phyloP scores from a whole-genome alignment of 208 protist species.

The Leishmania guyanensis region DNA sequence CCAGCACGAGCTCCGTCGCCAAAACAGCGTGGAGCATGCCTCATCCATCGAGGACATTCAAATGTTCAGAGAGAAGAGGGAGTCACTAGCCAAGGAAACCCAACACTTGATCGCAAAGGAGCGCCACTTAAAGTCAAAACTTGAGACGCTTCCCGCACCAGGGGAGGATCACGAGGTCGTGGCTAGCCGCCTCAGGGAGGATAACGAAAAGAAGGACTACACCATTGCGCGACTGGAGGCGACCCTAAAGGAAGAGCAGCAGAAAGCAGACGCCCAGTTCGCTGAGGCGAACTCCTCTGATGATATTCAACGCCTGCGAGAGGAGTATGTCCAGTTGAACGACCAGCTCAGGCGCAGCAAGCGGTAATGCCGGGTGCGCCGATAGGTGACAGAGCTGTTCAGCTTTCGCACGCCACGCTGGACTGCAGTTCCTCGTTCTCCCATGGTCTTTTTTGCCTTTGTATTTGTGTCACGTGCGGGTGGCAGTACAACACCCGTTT shows the following conservation, averaged over 20 bases:
- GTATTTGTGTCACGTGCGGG: not conserved
- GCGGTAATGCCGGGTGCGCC: conserved; percentile 11
- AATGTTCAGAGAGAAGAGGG: conserved; percentile 67
- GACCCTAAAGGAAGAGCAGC: conserved; percentile 33
- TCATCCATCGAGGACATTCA: conserved; percentile 62
- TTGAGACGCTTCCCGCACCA: conserved; percentile 26
- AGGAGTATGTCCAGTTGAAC: conserved; percentile 78
- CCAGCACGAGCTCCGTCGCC: conserved; percentile 56
- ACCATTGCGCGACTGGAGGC: conserved; percentile 58
- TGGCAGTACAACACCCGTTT: not conserved
- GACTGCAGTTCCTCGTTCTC: conserved; percentile 1
- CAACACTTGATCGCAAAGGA: conserved; percentile 37
- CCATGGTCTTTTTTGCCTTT: not conserved
- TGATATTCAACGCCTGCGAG: conserved; percentile 59
- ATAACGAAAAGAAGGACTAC: conserved; percentile 57
- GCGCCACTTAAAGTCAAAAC: conserved; percentile 21
- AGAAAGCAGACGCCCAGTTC: not conserved
- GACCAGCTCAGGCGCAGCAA: conserved; percentile 57
- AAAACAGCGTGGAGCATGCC: conserved; percentile 72
- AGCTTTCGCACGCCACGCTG: not conserved
- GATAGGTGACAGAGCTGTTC: not conserved
- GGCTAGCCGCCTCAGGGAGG: conserved; percentile 37
- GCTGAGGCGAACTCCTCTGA: conserved; percentile 11
- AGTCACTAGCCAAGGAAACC: conserved; percentile 41
- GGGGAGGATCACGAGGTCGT: conserved; percentile 37